Conservation (phyloP, 345 rosid genomes). For the Rhodomyrtus tomentosa region DNA sequence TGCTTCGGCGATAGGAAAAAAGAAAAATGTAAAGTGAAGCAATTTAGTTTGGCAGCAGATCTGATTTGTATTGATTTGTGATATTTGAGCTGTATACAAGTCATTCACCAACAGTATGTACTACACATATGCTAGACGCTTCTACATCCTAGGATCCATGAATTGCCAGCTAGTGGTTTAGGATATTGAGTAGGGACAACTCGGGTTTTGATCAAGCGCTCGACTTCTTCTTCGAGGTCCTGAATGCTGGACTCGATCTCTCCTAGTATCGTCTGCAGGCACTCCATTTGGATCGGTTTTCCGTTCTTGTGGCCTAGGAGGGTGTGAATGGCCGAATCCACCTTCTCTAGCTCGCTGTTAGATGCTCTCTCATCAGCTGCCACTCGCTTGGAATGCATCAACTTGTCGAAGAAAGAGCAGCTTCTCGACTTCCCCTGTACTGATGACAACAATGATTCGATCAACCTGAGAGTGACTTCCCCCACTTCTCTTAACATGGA, state of each 20-base stretch:
- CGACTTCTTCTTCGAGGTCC: constrained; percentile 35
- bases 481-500: constrained; percentile 19
- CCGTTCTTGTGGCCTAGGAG: background rate
- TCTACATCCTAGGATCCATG: background rate
- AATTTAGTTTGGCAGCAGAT: background rate
- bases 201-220: constrained; percentile 28
- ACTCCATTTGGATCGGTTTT: constrained; percentile 6
- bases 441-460: constrained; percentile 26
- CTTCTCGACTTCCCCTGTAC: constrained; percentile 18
- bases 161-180: background rate
- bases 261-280: constrained; percentile 8
- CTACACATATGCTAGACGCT: background rate
- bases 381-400: constrained; percentile 14
- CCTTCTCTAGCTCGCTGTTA: constrained; percentile 16
- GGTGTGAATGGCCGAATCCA: constrained; percentile 16
- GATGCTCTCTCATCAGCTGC: constrained; percentile 8
- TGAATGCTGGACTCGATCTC: constrained; percentile 23
- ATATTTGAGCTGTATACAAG: background rate
- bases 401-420: constrained; percentile 26
- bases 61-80: background rate
- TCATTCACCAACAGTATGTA: background rate
- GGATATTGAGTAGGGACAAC: constrained; percentile 32
- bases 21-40: background rate
- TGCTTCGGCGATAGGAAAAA: background rate
- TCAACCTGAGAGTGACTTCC: constrained; percentile 7